Evolutionary conservation across 2,329 filamentous ascomycete species (phyloP).

Genomic region (Calonectria pseudoturangicola): DNA sequence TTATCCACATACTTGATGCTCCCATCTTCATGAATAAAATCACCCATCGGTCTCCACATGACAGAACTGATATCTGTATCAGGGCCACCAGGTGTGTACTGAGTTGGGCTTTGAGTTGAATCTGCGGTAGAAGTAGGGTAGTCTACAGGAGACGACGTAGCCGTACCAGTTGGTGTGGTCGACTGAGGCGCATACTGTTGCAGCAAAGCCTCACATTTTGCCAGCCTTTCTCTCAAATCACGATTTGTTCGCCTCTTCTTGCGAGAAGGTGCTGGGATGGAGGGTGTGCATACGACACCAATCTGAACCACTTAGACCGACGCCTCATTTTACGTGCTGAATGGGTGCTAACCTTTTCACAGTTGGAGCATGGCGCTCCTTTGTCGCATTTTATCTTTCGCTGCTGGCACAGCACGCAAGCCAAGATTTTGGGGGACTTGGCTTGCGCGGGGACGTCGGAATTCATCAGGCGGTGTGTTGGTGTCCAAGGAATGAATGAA

Average conservation of each 20-base stretch:
- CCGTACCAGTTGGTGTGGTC: neutral
- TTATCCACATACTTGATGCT: slow-evolving; percentile 35
- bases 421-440: slow-evolving; percentile 30
- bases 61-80: neutral
- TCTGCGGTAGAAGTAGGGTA: slow-evolving; percentile 22
- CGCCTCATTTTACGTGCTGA: neutral
- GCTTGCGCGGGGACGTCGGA: slow-evolving; percentile 13
- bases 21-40: slow-evolving; percentile 29
- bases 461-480: slow-evolving; percentile 17
- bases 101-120: slow-evolving; percentile 26
- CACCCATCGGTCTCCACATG: slow-evolving; percentile 33
- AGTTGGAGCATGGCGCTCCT: slow-evolving; percentile 35
- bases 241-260: slow-evolving; percentile 55
- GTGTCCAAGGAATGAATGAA: neutral
- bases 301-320: slow-evolving; percentile 26
- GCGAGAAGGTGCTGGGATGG: slow-evolving; percentile 53
- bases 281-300: slow-evolving; percentile 50
- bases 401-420: slow-evolving; percentile 37
- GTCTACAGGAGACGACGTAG: slow-evolving; percentile 18
- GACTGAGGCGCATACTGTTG: slow-evolving; percentile 41
- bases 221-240: slow-evolving; percentile 53
- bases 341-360: slow-evolving; percentile 35
- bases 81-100: neutral
- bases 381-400: slow-evolving; percentile 26
- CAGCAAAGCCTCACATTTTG: slow-evolving; percentile 50